Evolutionary conservation across 1,284 basidiomycete genomes (phyloP).

Genomic region (Leccinum insolens): DNA sequence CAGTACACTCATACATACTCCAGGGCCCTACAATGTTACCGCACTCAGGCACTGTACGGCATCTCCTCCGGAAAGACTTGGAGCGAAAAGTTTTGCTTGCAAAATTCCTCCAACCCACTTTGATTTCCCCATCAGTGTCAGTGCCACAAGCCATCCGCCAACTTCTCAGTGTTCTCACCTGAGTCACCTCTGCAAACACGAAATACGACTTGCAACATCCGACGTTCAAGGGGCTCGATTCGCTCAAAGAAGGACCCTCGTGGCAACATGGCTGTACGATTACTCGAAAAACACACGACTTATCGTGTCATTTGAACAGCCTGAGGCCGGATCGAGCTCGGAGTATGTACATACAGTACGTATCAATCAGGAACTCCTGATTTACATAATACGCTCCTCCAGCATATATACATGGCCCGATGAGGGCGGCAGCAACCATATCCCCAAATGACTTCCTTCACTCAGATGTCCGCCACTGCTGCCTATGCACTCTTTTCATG

Average conservation of each 20-base stretch:
- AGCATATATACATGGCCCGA: not conserved
- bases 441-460: not conserved
- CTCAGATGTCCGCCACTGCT: not conserved
- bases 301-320: not conserved
- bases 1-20: too few relatives aligned
- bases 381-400: too few relatives aligned
- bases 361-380: not conserved
- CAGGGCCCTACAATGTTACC: too few relatives aligned
- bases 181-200: not conserved
- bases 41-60: too few relatives aligned
- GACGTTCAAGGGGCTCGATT: not conserved
- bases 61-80: too few relatives aligned
- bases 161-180: too few relatives aligned
- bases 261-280: not conserved
- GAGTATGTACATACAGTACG: too few relatives aligned
- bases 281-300: not conserved
- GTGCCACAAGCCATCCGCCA: not conserved
- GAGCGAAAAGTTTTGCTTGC: not conserved
- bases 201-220: not conserved
- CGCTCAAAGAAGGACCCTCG: not conserved
- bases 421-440: not conserved
- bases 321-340: not conserved
- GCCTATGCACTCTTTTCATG: constrained; percentile 9
- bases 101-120: not conserved
- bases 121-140: not conserved